phyloP scores from a whole-genome alignment of 2,329 filamentous ascomycete genomes.

The Apiospora marii region DNA sequence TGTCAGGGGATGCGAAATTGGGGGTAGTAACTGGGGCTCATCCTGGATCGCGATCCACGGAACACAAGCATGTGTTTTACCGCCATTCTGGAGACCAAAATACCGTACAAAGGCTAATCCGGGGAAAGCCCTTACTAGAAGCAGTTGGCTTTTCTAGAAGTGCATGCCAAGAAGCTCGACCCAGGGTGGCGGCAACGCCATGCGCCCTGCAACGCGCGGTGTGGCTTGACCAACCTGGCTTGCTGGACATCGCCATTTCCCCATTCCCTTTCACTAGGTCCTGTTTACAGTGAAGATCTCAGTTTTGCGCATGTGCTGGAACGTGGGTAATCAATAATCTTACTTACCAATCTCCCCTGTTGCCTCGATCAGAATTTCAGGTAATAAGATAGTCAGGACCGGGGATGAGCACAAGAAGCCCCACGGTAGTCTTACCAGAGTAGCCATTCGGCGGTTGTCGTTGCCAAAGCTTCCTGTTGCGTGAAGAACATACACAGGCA shows the following conservation, averaged over 20 bases:
- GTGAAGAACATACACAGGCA: background rate
- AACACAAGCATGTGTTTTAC: background rate
- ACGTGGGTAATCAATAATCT: too few relatives aligned
- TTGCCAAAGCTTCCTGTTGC: accelerated
- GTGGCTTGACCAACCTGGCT: background rate
- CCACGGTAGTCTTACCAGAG: too few relatives aligned
- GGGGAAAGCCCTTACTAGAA: background rate
- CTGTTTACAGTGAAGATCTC: background rate
- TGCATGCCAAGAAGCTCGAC: background rate
- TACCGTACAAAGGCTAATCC: background rate
- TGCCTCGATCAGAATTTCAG: too few relatives aligned
- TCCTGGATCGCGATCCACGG: too few relatives aligned
- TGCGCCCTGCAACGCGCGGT: background rate
- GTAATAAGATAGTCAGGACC: too few relatives aligned
- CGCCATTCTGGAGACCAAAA: background rate
- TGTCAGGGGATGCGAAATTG: background rate
- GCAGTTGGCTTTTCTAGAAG: background rate
- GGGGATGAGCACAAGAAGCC: too few relatives aligned
- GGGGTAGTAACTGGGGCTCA: background rate
- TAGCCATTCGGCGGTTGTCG: background rate
- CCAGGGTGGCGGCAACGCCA: background rate
- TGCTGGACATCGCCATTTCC: background rate
- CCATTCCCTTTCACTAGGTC: background rate
- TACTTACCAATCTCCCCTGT: too few relatives aligned
- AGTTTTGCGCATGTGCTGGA: too few relatives aligned